Evolutionary conservation across 371 early-diverging fungal genomes (phyloP).

Genomic region (Gilbertella persicaria): DNA sequence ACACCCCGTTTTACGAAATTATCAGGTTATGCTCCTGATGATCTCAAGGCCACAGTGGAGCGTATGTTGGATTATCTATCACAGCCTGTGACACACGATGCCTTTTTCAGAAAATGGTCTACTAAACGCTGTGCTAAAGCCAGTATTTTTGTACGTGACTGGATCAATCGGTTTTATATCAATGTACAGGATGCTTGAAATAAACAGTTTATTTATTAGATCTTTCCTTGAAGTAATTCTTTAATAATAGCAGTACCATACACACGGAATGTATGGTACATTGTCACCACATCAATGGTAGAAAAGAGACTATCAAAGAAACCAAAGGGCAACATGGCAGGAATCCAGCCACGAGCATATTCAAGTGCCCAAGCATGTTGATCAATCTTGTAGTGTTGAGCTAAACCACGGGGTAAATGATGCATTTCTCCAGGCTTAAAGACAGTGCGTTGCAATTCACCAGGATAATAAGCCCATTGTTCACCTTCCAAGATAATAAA

Average conservation of each 20-base stretch:
- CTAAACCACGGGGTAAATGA: constrained; percentile 46
- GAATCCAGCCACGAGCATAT: constrained; percentile 59
- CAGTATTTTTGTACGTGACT: constrained; percentile 70
- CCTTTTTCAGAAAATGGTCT: constrained; percentile 84
- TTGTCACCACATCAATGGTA: constrained; percentile 43
- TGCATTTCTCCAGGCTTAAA: constrained; percentile 55
- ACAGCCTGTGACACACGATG: constrained; percentile 54
- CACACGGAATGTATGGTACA: constrained; percentile 40
- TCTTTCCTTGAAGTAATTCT: constrained; percentile 45
- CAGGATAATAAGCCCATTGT: constrained; percentile 56
- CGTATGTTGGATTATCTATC: constrained; percentile 71
- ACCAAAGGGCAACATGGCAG: constrained; percentile 59
- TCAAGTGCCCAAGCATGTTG: constrained; percentile 58
- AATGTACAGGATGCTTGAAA: too few relatives aligned
- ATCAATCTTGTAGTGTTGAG: constrained; percentile 58
- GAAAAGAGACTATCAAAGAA: constrained; percentile 50
- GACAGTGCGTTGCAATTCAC: constrained; percentile 39
- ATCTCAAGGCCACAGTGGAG: constrained; percentile 63
- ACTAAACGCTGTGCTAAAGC: constrained; percentile 74
- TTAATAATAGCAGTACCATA: constrained; percentile 29
- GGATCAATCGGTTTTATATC: constrained; percentile 48
- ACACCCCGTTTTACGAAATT: constrained; percentile 65
- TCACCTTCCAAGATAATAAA: constrained; percentile 61
- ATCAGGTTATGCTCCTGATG: constrained; percentile 74
- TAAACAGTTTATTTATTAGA: too few relatives aligned